These are phyloP conservation scores for Tricholoma sp. DNA, from an alignment of 768 basidiomycete genomes.

Conservation along the genomic window DNA sequence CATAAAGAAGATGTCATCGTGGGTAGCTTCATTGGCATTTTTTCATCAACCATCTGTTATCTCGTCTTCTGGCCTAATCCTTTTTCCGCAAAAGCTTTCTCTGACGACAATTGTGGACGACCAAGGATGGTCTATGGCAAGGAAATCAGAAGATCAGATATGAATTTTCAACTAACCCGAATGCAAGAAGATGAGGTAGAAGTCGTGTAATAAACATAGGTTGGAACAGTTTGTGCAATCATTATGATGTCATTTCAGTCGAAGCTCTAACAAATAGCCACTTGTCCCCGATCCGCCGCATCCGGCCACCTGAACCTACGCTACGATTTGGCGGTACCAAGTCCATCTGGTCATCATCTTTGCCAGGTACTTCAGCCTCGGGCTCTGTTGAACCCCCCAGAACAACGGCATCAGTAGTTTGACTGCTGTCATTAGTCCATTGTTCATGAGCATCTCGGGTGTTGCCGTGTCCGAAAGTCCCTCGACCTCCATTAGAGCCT, in stretches of 20 bases:
- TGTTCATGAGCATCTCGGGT: constrained; percentile 37
- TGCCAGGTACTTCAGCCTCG: constrained; percentile 10
- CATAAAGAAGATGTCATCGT: constrained; percentile 67
- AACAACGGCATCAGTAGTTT: constrained; percentile 53
- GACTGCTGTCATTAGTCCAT: constrained; percentile 27
- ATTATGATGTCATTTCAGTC: constrained; percentile 25
- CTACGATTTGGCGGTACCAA: constrained; percentile 9
- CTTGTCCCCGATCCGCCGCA: constrained; percentile 67
- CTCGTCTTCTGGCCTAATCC: constrained; percentile 65
- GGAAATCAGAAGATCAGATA: constrained; percentile 19
- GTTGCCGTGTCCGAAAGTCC: constrained; percentile 41
- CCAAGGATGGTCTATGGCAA: constrained; percentile 41
- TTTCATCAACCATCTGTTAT: constrained; percentile 46
- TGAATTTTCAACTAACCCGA: constrained; percentile 45
- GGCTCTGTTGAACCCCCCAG: constrained; percentile 41
- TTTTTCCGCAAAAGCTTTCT: constrained; percentile 38
- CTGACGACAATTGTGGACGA: constrained; percentile 22
- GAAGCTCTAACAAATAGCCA: constrained; percentile 62
- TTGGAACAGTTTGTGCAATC: constrained; percentile 16
- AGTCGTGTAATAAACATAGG: constrained; percentile 29
- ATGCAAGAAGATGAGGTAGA: constrained; percentile 36
- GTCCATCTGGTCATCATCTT: constrained; percentile 6
- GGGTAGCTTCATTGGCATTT: constrained; percentile 52
- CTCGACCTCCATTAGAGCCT: constrained; percentile 32
- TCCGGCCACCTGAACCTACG: constrained; percentile 41